phyloP scores from a whole-genome alignment of 2,329 filamentous ascomycete genomes.

The Aspergillus proliferans region DNA sequence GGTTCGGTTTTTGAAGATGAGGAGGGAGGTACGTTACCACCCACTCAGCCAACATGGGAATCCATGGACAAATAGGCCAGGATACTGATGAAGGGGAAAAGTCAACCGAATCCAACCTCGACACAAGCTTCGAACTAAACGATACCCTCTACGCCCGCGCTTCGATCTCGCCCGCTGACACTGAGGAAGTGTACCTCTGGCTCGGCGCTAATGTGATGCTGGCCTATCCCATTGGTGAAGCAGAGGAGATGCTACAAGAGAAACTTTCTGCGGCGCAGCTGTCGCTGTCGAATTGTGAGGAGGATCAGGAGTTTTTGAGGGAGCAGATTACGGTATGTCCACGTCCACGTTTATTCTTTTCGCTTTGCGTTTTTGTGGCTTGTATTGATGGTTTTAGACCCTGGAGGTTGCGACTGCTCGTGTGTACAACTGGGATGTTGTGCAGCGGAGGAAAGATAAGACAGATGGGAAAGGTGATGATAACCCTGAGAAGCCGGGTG shows the following conservation, averaged over 20 bases:
- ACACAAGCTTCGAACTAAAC: slow-evolving; percentile 93
- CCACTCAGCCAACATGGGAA: not conserved
- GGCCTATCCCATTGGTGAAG: slow-evolving; percentile 84
- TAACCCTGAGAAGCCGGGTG: slow-evolving; percentile 21
- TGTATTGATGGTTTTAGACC: slow-evolving; percentile 54
- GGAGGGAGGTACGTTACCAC: slow-evolving; percentile 55
- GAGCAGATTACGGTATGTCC: slow-evolving; percentile 88
- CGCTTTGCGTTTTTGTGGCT: not conserved
- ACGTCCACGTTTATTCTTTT: not conserved
- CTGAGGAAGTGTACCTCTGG: slow-evolving; percentile 89
- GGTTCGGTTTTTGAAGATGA: slow-evolving; percentile 74
- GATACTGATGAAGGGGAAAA: too few species aligned
- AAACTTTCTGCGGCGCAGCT: slow-evolving; percentile 75
- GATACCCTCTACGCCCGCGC: slow-evolving; percentile 93
- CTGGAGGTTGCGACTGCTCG: slow-evolving; percentile 93
- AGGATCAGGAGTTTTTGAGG: slow-evolving; percentile 89
- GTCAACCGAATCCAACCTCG: slow-evolving; percentile 51
- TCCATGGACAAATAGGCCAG: not conserved
- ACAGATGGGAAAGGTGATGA: slow-evolving; percentile 46
- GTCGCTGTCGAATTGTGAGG: slow-evolving; percentile 81
- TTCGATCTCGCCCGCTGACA: slow-evolving; percentile 63
- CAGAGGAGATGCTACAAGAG: slow-evolving; percentile 66
- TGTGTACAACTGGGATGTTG: slow-evolving; percentile 99
- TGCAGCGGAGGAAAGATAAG: slow-evolving; percentile 89
- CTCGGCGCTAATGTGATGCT: slow-evolving; percentile 99